These are phyloP conservation scores for Apiospora arundinis DNA, from an alignment of 2,329 filamentous ascomycete genomes.

Conservation along the genomic window DNA sequence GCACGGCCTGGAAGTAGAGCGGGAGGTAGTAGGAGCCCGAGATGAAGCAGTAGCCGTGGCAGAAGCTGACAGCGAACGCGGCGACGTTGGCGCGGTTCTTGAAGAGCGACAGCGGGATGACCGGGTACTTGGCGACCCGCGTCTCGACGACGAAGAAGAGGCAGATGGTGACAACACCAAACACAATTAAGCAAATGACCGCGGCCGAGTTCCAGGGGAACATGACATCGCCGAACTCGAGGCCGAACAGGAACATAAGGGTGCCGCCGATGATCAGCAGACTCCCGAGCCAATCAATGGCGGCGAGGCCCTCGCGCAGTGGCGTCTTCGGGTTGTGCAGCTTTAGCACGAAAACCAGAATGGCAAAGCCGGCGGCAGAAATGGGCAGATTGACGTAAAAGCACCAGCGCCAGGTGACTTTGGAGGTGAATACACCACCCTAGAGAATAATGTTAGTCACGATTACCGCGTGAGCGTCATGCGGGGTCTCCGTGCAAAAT, in stretches of 20 bases:
- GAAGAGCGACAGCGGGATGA: constrained; percentile 80
- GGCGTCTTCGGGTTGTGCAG: constrained; percentile 72
- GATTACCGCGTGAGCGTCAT: background rate
- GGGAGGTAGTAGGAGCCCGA: constrained; percentile 81
- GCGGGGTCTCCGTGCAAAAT: too few species aligned
- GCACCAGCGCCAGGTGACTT: constrained; percentile 71
- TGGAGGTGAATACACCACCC: constrained; percentile 71
- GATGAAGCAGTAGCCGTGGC: constrained; percentile 80
- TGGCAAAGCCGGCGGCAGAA: constrained; percentile 51
- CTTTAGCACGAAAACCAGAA: constrained; percentile 68
- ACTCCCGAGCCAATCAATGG: constrained; percentile 65
- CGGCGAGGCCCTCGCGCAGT: constrained; percentile 65
- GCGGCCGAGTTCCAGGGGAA: constrained; percentile 78
- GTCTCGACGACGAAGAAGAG: constrained; percentile 78
- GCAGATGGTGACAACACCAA: constrained; percentile 67
- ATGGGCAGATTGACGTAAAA: constrained; percentile 69
- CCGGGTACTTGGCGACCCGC: constrained; percentile 75
- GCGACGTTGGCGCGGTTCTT: constrained; percentile 68
- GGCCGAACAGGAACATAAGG: constrained; percentile 83
- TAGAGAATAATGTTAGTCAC: background rate
- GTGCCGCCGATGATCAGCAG: constrained; percentile 75
- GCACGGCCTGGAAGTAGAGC: constrained; percentile 77
- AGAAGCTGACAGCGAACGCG: constrained; percentile 69
- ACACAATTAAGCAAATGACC: constrained; percentile 79
- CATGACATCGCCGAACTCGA: constrained; percentile 81